phyloP scores from a whole-genome alignment of 139 green algal genomes.

The Astrephomene gubernaculifera region DNA sequence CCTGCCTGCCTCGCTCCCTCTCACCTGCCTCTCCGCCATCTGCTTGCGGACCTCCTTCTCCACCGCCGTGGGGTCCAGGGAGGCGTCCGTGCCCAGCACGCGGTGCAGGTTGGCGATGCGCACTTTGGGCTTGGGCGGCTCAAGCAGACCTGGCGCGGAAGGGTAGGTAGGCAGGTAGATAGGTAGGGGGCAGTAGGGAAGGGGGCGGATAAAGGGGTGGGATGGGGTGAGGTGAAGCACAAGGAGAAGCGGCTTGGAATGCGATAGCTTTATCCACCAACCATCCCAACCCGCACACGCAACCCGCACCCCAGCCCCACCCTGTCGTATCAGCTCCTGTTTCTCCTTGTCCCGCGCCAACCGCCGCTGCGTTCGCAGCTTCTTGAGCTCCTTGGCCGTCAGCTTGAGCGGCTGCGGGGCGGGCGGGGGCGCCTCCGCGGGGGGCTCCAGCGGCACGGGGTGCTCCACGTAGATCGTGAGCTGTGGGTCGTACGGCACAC shows the following conservation, averaged over 20 bases:
- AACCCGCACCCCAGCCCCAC: too few relatives aligned
- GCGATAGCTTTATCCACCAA: too few relatives aligned
- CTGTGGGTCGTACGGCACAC: constrained; percentile 30
- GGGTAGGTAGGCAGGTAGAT: not conserved
- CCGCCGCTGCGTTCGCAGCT: constrained; percentile 95
- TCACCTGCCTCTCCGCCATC: constrained; percentile 82
- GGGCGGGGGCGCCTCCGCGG: constrained; percentile 80
- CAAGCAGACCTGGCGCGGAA: constrained; percentile 82
- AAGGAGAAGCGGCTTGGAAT: too few relatives aligned
- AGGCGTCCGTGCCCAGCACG: constrained; percentile 90
- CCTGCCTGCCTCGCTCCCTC: not conserved
- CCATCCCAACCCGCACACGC: too few relatives aligned
- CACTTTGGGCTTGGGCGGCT: constrained; percentile 96
- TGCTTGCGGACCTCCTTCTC: constrained; percentile 89
- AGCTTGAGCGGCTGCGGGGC: constrained; percentile 83
- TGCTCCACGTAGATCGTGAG: constrained; percentile 89
- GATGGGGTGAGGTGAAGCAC: too few relatives aligned
- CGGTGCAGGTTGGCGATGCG: constrained; percentile 97
- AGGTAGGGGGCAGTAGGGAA: not conserved
- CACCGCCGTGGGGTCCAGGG: constrained; percentile 92
- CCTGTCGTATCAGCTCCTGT: constrained; percentile 92
- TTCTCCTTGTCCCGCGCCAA: constrained; percentile 95
- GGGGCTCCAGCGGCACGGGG: constrained; percentile 92
- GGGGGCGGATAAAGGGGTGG: too few relatives aligned
- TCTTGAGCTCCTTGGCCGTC: constrained; percentile 90